phyloP scores from a whole-genome alignment of 257 asterid species.

The Anisodus acutangulus region DNA sequence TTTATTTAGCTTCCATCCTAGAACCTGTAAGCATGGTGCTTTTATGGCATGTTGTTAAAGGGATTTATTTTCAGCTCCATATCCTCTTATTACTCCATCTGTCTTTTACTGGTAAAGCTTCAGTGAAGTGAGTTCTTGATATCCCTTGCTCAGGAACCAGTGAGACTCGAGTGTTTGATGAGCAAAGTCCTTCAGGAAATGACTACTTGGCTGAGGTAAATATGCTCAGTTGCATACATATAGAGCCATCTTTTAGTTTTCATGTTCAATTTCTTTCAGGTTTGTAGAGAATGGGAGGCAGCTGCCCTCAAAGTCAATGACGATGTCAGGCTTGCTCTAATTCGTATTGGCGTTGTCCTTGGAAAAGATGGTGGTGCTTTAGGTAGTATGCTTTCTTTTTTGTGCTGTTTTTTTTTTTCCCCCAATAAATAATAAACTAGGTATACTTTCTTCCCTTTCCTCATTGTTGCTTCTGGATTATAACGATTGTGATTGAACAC shows the following conservation, averaged over 20 bases:
- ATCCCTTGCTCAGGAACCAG: conserved; percentile 63
- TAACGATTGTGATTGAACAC: not conserved
- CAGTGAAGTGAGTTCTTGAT: not conserved
- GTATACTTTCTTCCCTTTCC: not conserved
- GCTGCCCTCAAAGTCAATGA: conserved; percentile 68
- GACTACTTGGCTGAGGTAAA: conserved; percentile 90
- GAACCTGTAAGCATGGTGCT: not conserved
- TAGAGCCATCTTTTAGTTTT: not conserved
- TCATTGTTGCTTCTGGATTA: not conserved
- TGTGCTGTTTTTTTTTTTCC: not conserved
- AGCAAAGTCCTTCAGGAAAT: conserved; percentile 88
- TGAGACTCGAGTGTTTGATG: conserved; percentile 77
- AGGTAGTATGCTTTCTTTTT: conserved; percentile 58
- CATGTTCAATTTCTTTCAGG: conserved; percentile 50
- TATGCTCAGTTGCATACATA: not conserved
- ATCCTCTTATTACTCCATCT: not conserved
- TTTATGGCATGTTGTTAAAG: not conserved
- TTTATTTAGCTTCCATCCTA: not conserved
- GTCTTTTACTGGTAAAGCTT: not conserved
- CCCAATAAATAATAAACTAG: no score
- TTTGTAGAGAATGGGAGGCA: conserved; percentile 98
- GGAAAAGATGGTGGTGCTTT: conserved; percentile 98
- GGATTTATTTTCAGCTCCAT: not conserved
- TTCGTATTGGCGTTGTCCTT: conserved; percentile 90
- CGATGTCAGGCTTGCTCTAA: conserved; percentile 74